Evolutionary conservation across 2,329 filamentous ascomycete species (phyloP), one percentile per base, ranked within the genome.

Genomic region (Berkeleyomyces rouxiae): DNA sequence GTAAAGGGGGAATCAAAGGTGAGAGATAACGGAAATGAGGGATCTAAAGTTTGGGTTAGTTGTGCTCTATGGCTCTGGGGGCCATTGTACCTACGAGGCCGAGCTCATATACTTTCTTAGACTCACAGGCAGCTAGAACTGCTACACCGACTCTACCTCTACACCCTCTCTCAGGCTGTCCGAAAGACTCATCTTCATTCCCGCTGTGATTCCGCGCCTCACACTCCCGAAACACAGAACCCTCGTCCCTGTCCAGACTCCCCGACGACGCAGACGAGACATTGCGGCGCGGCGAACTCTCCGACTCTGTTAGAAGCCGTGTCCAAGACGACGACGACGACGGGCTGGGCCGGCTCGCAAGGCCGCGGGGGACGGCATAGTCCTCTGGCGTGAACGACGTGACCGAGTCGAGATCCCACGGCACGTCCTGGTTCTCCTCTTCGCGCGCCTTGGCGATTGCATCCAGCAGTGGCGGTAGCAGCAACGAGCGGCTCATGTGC

Each of bases 341-440:
- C 10, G 58, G 31, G 9, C 39, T 13, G 3, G 31, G 46, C 10
- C 43, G 31, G 9, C 39, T 13, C 6, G 31, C 31, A 4, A 53
- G 31, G 36, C 9, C 11, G 7, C 36, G 33, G 0, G 49, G 47
- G 3, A 59, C 59, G 0, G 46, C 49, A 33, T 64, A 64, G 23
- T 64, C 63, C 16, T 64, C 63, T 3, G 63, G 63, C 3, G 63
- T 64, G 55, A 64, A 64, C 16, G 63, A 64, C 39, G 57, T 59
- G 46, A 53, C 49, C 2, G 63, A 64, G 9, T 42, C 44, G 9
- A 51, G 51, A 16, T 64, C 63, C 63, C 63, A 64, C 16, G 23
- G 13, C 7, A 44, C 53, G 16, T 58, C 55, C 39, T 57, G 31
- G n/a, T 57, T 10, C 23, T 23, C 5, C 5, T 58, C 11, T 43